Percentiles rank a stretch among this genome's conserved stretches.
Conservation (phyloP, 1,284 basidiomycete species). For the Sporisorium reilianum region DNA sequence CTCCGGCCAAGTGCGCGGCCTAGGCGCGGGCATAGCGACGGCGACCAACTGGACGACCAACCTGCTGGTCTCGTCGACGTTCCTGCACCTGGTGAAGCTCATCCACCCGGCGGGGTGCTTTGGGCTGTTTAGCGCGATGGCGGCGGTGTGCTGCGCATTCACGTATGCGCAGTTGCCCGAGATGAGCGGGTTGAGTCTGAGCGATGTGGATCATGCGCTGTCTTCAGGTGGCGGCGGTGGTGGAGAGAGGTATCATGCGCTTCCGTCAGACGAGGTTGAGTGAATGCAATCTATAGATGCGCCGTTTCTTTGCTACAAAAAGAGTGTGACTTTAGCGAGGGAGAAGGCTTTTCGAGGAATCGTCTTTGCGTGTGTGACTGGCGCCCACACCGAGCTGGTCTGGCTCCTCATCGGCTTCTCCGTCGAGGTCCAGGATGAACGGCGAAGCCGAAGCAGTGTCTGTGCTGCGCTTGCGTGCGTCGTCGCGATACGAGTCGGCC, state of each 20-base stretch:
- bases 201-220: conserved; percentile 26
- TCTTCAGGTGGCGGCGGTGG: neutral
- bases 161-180: conserved; percentile 56
- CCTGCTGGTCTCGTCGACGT: conserved; percentile 47
- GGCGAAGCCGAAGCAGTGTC: conserved; percentile 7
- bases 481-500: conserved; percentile 10
- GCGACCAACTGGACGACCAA: conserved; percentile 58
- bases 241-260: conserved; percentile 21
- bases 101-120: conserved; percentile 53
- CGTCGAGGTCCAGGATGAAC: conserved; percentile 35
- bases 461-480: neutral
- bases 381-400: neutral
- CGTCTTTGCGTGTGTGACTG: conserved; percentile 1
- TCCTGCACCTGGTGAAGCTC: conserved; percentile 45
- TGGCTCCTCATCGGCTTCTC: conserved; percentile 5
- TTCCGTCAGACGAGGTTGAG: conserved; percentile 17
- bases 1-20: conserved; percentile 38
- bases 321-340: conserved; percentile 11
- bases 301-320: neutral
- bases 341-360: conserved; percentile 4
- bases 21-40: conserved; percentile 53
- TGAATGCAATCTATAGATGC: neutral
- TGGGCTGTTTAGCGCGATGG: conserved; percentile 44
- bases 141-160: conserved; percentile 50
- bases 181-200: conserved; percentile 42